Conservation (phyloP, 148 eudicot genomes). For the Rhododendron ferrugineum region DNA sequence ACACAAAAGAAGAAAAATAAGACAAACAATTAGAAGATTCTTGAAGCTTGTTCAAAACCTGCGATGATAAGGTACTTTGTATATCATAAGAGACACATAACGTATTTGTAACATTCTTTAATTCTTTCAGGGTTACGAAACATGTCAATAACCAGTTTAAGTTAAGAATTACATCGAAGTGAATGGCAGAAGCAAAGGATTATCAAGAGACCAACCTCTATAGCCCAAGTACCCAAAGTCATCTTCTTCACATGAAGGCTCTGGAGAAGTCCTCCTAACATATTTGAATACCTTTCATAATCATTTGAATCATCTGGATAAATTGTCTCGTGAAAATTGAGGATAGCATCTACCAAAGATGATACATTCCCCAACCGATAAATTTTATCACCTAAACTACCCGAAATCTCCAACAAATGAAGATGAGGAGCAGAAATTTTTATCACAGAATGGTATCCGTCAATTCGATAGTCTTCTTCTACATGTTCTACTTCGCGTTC, state of each 20-base stretch:
- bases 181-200: not conserved
- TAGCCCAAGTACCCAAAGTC: not conserved
- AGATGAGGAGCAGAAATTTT: not conserved
- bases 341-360: conserved; percentile 4
- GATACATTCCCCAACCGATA: not conserved
- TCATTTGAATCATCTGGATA: not conserved
- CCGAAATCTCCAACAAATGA: not conserved
- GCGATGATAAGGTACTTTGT: too few species aligned
- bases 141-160: not conserved
- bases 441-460: not conserved
- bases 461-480: too few species aligned
- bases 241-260: not conserved
- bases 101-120: too few species aligned
- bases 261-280: not conserved
- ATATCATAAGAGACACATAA: not conserved
- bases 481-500: not conserved
- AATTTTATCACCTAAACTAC: not conserved
- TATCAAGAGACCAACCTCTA: not conserved
- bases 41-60: not conserved
- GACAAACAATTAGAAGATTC: not conserved
- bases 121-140: too few species aligned
- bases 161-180: not conserved
- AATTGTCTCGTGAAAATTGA: not conserved
- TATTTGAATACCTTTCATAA: not conserved
- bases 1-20: too few species aligned